Evolutionary conservation across 2,329 filamentous ascomycete species (phyloP), one percentile per base, ranked within the genome.

Genomic region (Chaetomium strumarium): DNA sequence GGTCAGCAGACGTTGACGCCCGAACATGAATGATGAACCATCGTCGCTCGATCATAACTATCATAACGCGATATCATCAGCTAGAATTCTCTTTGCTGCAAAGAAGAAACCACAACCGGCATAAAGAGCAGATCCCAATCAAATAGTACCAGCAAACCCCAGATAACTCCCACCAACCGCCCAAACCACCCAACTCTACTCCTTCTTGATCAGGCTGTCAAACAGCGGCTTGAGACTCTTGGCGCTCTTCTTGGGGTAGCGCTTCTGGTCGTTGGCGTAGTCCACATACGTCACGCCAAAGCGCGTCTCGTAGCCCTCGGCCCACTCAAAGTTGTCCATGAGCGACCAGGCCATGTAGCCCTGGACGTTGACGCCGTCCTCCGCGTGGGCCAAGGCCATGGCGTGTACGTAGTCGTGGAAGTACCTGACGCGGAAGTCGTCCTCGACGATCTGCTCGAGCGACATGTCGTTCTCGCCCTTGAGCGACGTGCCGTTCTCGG

Each of bases 251-350:
- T 95, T 95, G 37, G 89, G 84, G 60, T 84, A 79, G 47, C 89
- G 76, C 74, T 85, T 88, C 76, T 95, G 90, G 20, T 82, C 84
- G 60, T 88, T 80, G 62, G 81, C 73, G 67, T 93, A 95, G 70
- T 95, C 88, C 48, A 95, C 88, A 66, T 79, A 93, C 7, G 85
- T 88, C 52, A 90, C 88, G 24, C 89, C 89, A 63, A 95, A 95
- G 29, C 89, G 79, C 40, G 88, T 93, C 72, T 88, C 84, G 65
- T 92, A 95, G 11, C 89, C 89, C 67, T 95, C 89, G n/a, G 89
- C 87, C 88, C 88, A 92, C 70, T 92, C 88, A 63, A 92, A 92
- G 74, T 92, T 92, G 70, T 95, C 90, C 79, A 95, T 81, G 58
- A 95, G 77, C 67, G 85, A 90, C 60, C 90, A 95, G 14, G 86